Evolutionary conservation across 495 filamentous ascomycete species (phyloP).

Genomic region (Lentithecium fluviatile): DNA sequence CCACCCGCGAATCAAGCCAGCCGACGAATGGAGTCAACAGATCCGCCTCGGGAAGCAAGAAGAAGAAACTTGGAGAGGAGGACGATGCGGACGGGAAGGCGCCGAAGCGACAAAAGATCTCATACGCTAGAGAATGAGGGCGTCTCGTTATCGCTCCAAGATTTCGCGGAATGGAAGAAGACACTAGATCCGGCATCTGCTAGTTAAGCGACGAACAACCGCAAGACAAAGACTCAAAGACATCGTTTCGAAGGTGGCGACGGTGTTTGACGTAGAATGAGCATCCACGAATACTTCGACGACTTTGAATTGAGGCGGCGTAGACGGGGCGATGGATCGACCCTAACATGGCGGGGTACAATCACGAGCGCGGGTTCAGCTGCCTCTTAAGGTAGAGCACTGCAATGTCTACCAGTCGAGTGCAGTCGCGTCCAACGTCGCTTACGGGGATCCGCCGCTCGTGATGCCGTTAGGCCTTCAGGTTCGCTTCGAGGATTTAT

Average conservation of each 20-base stretch:
- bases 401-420: slow-evolving; percentile 5
- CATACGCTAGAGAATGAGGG: slow-evolving; percentile 37
- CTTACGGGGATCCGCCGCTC: background rate
- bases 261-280: too few species aligned
- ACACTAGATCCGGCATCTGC: background rate
- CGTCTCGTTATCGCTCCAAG: background rate
- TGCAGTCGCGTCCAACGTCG: slow-evolving; percentile 5
- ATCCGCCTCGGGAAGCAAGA: slow-evolving; percentile 39
- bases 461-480: background rate
- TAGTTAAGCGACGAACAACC: background rate
- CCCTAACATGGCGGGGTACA: background rate
- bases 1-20: slow-evolving; percentile 40
- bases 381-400: slow-evolving; percentile 14
- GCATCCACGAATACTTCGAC: too few species aligned
- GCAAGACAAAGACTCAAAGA: too few species aligned
- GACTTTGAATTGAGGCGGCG: background rate
- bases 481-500: background rate
- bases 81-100: slow-evolving; percentile 44
- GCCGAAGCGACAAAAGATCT: slow-evolving; percentile 45
- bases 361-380: background rate
- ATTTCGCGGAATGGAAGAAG: background rate
- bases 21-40: slow-evolving; percentile 36
- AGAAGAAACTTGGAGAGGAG: slow-evolving; percentile 38
- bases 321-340: background rate
- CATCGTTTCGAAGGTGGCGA: too few species aligned